Conservation (phyloP, 257 asterid genomes). For the Linderniella brevidens region DNA sequence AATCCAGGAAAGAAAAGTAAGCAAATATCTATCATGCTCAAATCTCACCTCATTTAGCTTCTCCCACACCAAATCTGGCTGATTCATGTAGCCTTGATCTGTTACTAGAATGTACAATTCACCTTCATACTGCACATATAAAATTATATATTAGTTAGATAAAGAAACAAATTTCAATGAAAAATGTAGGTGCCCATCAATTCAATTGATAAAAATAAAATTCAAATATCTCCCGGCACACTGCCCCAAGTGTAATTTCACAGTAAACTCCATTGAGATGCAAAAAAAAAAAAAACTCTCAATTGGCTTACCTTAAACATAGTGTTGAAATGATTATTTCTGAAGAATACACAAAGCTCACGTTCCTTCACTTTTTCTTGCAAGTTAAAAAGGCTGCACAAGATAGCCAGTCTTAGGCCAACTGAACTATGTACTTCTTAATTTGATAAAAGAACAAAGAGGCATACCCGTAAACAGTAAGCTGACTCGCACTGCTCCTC, state of each 20-base stretch:
- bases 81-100: conserved; percentile 78
- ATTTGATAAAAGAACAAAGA: conserved; percentile 10
- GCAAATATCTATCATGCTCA: neutral
- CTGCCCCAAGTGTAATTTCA: neutral
- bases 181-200: conserved; percentile 16
- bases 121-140: conserved; percentile 71
- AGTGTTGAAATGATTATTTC: conserved; percentile 95
- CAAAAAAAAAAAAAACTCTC: neutral
- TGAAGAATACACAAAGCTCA: conserved; percentile 84
- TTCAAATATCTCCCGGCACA: neutral
- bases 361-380: conserved; percentile 82
- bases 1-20: too few species aligned
- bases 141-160: too few species aligned
- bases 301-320: conserved; percentile 81
- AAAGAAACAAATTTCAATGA: too few species aligned
- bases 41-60: conserved; percentile 81
- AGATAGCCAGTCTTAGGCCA: conserved; percentile 15
- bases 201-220: conserved; percentile 8
- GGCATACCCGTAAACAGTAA: conserved; percentile 75
- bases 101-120: conserved; percentile 82
- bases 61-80: conserved; percentile 94
- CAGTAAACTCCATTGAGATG: neutral
- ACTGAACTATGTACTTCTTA: neutral
- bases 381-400: conserved; percentile 71
- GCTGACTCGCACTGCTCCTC: conserved; percentile 87